Percentiles rank a stretch among this genome's conserved stretches.
Evolutionary conservation across 2,329 filamentous ascomycete genomes (phyloP).

Genomic region (Achaetomium macrosporum): DNA sequence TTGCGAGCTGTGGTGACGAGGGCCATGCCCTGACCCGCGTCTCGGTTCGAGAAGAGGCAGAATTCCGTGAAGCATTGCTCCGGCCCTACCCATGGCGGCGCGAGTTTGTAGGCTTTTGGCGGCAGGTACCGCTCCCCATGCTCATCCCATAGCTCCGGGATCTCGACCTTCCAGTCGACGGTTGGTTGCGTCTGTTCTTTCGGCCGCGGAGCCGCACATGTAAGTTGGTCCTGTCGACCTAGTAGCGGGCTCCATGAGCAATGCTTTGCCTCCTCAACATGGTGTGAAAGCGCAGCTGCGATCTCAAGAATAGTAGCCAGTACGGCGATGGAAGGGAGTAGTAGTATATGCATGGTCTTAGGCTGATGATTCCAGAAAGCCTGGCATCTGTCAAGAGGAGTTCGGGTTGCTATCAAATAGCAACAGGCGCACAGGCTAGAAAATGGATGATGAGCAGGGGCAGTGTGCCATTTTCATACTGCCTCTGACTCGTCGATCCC

Average conservation of each 20-base stretch:
- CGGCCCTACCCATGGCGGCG: constrained; percentile 8
- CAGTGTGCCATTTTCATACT: no score
- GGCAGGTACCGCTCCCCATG: not conserved
- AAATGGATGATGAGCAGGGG: no score
- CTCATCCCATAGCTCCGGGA: not conserved
- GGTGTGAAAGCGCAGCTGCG: not conserved
- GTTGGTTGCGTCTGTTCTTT: not conserved
- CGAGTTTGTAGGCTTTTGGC: not conserved
- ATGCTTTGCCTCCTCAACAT: not conserved
- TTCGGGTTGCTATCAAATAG: no score
- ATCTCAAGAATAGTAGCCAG: not conserved
- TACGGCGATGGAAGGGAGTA: not conserved
- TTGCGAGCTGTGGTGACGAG: constrained; percentile 10
- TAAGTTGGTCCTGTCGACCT: not conserved
- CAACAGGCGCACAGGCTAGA: no score
- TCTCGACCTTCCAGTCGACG: not conserved
- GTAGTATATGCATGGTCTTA: not conserved
- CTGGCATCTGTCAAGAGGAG: no score
- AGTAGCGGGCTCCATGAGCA: constrained; percentile 4
- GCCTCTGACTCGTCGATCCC: constrained; percentile 5
- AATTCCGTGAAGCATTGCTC: constrained; percentile 9
- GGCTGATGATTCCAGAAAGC: no score
- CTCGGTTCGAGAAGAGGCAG: constrained; percentile 12
- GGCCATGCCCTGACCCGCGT: constrained; percentile 5
- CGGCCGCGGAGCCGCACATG: not conserved